These are phyloP conservation scores for Crithidia thermophila DNA, from an alignment of 208 protist species.

Conservation along the genomic window DNA sequence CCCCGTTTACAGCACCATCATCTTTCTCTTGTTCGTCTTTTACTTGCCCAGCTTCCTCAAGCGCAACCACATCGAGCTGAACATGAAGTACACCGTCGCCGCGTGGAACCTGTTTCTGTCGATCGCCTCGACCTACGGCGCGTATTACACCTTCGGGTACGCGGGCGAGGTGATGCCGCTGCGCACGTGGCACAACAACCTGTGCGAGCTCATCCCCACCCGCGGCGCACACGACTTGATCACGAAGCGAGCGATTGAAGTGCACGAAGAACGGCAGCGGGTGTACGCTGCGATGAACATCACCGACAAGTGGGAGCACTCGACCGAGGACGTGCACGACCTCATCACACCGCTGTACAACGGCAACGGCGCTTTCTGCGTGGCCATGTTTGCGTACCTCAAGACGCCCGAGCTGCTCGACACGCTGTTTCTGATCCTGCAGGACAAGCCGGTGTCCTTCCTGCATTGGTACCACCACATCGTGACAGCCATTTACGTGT, in stretches of 20 bases:
- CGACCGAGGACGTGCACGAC: background rate
- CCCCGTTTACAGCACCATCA: conserved; percentile 26
- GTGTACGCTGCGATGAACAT: conserved; percentile 53
- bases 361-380: conserved; percentile 38
- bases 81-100: conserved; percentile 41
- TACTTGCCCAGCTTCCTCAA: conserved; percentile 29
- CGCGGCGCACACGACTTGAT: conserved; percentile 12
- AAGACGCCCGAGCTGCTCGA: conserved; percentile 80
- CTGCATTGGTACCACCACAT: conserved; percentile 91
- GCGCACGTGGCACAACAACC: conserved; percentile 11
- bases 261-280: conserved; percentile 12
- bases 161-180: conserved; percentile 17
- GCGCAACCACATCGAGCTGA: conserved; percentile 32
- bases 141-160: conserved; percentile 46
- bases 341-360: conserved; percentile 22
- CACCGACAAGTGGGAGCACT: conserved; percentile 19
- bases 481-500: conserved; percentile 86
- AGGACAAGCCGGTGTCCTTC: conserved; percentile 76
- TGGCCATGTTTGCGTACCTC: conserved; percentile 56
- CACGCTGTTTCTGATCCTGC: conserved; percentile 69
- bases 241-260: conserved; percentile 7
- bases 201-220: conserved; percentile 14
- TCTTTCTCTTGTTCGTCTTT: conserved; percentile 34
- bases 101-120: conserved; percentile 86
- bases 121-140: conserved; percentile 68